Conservation (phyloP, 805 yeast species). For the Ascoidea asiatica region DNA sequence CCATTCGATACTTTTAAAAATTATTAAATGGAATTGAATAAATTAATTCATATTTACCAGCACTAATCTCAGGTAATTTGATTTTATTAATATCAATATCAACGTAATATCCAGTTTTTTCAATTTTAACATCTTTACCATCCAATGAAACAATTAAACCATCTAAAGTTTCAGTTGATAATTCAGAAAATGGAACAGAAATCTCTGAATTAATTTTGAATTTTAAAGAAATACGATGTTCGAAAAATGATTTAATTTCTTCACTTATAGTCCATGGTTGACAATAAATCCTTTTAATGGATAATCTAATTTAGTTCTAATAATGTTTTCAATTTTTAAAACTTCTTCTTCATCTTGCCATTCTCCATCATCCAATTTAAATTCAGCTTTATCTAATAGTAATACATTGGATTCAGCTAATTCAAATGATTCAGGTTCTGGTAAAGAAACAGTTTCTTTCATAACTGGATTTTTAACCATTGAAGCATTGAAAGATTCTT, state of each 20-base stretch:
- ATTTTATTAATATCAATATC: no score
- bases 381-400: constrained; percentile 5
- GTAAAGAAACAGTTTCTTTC: not conserved
- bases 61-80: no score
- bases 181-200: no score
- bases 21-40: constrained; percentile 7
- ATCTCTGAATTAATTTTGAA: no score
- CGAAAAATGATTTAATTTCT: no score
- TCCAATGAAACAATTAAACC: no score
- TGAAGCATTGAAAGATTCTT: no score
- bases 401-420: constrained; percentile 7
- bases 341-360: constrained; percentile 6
- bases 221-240: no score
- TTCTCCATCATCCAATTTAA: constrained; percentile 5
- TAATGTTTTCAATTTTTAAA: constrained; percentile 4
- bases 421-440: not conserved
- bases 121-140: no score
- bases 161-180: no score
- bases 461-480: not conserved
- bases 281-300: constrained; percentile 6
- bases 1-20: constrained; percentile 5
- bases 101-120: no score
- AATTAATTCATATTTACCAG: no score
- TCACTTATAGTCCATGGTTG: constrained; percentile 3
- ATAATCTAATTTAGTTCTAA: constrained; percentile 1